Evolutionary conservation across 257 asterid genomes (phyloP).

Genomic region (Verbena officinalis): DNA sequence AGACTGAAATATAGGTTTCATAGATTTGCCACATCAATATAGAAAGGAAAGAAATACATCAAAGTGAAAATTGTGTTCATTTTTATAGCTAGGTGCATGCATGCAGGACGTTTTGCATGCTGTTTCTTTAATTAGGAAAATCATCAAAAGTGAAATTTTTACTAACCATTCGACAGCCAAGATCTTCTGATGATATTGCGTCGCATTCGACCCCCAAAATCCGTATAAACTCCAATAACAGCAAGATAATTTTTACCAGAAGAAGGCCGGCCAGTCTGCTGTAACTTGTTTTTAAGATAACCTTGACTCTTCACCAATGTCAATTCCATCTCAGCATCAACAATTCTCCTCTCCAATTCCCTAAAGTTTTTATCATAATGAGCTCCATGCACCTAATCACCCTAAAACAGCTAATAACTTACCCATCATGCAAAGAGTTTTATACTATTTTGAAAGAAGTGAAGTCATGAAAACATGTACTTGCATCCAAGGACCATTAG

Average conservation of each 20-base stretch:
- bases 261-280: slow-evolving; percentile 45
- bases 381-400: slow-evolving; percentile 10
- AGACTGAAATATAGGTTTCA: not conserved
- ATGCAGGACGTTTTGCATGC: slow-evolving; percentile 13
- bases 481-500: slow-evolving; percentile 86
- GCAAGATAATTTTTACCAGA: slow-evolving; percentile 70
- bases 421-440: slow-evolving; percentile 17
- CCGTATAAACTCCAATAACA: slow-evolving; percentile 87
- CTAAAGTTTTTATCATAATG: slow-evolving; percentile 37
- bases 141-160: slow-evolving; percentile 11
- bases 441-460: slow-evolving; percentile 24
- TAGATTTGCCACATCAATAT: slow-evolving; percentile 8
- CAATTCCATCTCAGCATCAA: slow-evolving; percentile 89
- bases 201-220: slow-evolving; percentile 77
- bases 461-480: slow-evolving; percentile 45
- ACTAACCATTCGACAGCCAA: slow-evolving; percentile 80
- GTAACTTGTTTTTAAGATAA: slow-evolving; percentile 71
- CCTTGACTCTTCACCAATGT: slow-evolving; percentile 93
- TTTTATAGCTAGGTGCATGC: slow-evolving; percentile 2
- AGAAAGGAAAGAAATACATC: slow-evolving; percentile 11
- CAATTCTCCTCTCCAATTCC: slow-evolving; percentile 75
- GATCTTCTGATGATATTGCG: slow-evolving; percentile 77
- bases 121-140: slow-evolving; percentile 5
- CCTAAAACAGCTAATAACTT: slow-evolving; percentile 5
- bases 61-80: slow-evolving; percentile 2